These are phyloP conservation scores for Paraconiothyrium brasiliense DNA, from an alignment of 2,329 filamentous ascomycete genomes.

Conservation along the genomic window DNA sequence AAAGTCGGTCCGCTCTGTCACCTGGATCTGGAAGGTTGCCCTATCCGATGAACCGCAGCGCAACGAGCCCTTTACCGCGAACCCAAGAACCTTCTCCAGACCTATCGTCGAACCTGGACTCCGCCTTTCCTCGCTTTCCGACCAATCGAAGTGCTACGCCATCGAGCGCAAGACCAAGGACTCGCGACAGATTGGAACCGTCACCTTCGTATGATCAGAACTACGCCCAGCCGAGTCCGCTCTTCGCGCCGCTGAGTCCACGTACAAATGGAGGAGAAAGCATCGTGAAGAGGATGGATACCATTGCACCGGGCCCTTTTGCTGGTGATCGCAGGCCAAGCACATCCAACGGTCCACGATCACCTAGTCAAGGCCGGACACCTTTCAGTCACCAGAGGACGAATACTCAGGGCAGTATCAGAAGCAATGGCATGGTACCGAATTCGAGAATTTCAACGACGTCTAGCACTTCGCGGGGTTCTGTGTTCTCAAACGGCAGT, in stretches of 20 bases:
- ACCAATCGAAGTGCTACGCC: conserved; percentile 44
- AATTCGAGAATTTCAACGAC: conserved; percentile 39
- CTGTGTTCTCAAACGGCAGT: conserved; percentile 41
- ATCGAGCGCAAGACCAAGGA: conserved; percentile 31
- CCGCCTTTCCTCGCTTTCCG: conserved; percentile 64
- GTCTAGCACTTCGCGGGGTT: conserved; percentile 43
- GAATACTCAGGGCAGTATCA: conserved; percentile 45
- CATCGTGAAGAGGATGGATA: conserved; percentile 70
- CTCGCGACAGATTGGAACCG: conserved; percentile 36
- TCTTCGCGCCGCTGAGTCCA: conserved; percentile 62
- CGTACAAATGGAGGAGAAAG: conserved; percentile 52
- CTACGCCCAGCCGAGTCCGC: conserved; percentile 46
- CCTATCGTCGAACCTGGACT: conserved; percentile 55
- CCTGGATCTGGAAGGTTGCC: conserved; percentile 36
- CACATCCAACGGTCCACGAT: conserved; percentile 46
- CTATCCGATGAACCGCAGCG: conserved; percentile 46
- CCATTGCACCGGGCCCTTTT: conserved; percentile 73
- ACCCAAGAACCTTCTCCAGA: conserved; percentile 43
- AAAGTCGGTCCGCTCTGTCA: conserved; percentile 35
- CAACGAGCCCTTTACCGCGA: conserved; percentile 48
- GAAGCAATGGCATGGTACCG: conserved; percentile 37
- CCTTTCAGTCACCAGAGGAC: conserved; percentile 47
- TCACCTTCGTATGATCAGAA: conserved; percentile 30
- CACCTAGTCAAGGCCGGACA: conserved; percentile 32
- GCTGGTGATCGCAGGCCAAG: conserved; percentile 55